A percentile compares a stretch with the other conserved stretches of the same genome.
These are phyloP conservation scores for Aspergillus flavus DNA, from an alignment of 2,329 filamentous ascomycete species.

Conservation along the genomic window DNA sequence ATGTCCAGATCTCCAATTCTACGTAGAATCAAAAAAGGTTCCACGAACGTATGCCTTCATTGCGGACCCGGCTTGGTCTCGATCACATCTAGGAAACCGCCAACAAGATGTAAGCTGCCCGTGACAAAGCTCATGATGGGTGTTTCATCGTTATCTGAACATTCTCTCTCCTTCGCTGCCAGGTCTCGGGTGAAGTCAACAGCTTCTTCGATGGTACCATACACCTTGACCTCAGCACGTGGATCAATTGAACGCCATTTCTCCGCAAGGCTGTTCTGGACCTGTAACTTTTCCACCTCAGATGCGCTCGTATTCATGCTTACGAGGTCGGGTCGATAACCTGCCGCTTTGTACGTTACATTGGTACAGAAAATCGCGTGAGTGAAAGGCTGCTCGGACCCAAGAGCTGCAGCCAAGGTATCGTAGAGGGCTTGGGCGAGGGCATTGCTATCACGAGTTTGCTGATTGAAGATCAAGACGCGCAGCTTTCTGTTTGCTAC, in stretches of 20 bases:
- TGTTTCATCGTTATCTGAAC: slow-evolving; percentile 34
- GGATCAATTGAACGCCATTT: slow-evolving; percentile 62
- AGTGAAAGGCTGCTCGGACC: slow-evolving; percentile 59
- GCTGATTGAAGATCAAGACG: slow-evolving; percentile 87
- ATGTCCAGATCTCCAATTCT: not conserved
- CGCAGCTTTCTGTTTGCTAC: slow-evolving; percentile 47
- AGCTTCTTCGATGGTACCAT: slow-evolving; percentile 70
- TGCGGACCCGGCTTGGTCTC: slow-evolving; percentile 49
- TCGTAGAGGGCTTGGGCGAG: slow-evolving; percentile 66
- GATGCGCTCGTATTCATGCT: slow-evolving; percentile 62
- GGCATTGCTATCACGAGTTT: slow-evolving; percentile 73
- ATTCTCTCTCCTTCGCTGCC: slow-evolving; percentile 37
- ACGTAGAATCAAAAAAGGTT: not conserved
- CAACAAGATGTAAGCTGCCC: slow-evolving; percentile 82
- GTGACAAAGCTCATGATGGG: slow-evolving; percentile 71
- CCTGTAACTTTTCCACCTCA: slow-evolving; percentile 61
- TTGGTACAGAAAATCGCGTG: slow-evolving; percentile 83
- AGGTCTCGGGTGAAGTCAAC: slow-evolving; percentile 59
- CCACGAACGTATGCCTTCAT: slow-evolving; percentile 8
- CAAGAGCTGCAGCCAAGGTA: slow-evolving; percentile 51
- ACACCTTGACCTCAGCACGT: slow-evolving; percentile 56
- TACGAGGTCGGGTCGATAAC: slow-evolving; percentile 66
- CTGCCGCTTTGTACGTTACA: slow-evolving; percentile 62
- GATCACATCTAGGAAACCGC: slow-evolving; percentile 73
- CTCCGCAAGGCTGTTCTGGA: slow-evolving; percentile 68